Percentiles rank a stretch among this genome's conserved stretches.
Conservation (phyloP, 345 rosid species). For the Gynandropsis gynandra region DNA sequence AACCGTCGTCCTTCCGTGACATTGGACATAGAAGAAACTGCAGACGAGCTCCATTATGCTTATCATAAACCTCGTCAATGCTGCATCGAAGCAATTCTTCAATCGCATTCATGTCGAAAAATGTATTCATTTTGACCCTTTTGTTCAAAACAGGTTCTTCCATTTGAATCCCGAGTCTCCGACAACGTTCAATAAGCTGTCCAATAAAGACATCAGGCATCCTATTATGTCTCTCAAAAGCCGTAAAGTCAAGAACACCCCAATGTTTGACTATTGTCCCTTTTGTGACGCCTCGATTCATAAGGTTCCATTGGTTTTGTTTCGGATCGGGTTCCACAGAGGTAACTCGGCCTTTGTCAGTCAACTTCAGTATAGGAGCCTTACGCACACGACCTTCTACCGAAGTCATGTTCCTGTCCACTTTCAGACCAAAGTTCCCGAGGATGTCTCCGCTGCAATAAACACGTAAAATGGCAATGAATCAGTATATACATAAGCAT, state of each 20-base stretch:
- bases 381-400: conserved; percentile 65
- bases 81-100: conserved; percentile 36
- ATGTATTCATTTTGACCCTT: conserved; percentile 33
- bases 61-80: conserved; percentile 21
- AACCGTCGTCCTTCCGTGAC: conserved; percentile 56
- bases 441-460: conserved; percentile 48
- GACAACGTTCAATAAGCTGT: conserved; percentile 38
- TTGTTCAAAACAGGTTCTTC: conserved; percentile 32
- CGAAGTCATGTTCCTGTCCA: conserved; percentile 51
- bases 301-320: conserved; percentile 67
- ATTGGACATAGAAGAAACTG: conserved; percentile 70
- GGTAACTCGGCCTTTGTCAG: conserved; percentile 31
- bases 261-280: conserved; percentile 57
- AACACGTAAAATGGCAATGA: not conserved
- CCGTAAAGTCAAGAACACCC: conserved; percentile 71
- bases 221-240: conserved; percentile 23
- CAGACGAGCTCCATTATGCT: conserved; percentile 28
- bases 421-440: conserved; percentile 58
- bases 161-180: conserved; percentile 52
- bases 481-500: not conserved
- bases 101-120: conserved; percentile 33
- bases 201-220: conserved; percentile 30
- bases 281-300: conserved; percentile 44
- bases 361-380: conserved; percentile 62
- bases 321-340: conserved; percentile 38